Percentiles rank a stretch among this genome's conserved stretches.
Evolutionary conservation across 2,329 filamentous ascomycete species (phyloP).

Genomic region (Colletotrichum tropicicola): DNA sequence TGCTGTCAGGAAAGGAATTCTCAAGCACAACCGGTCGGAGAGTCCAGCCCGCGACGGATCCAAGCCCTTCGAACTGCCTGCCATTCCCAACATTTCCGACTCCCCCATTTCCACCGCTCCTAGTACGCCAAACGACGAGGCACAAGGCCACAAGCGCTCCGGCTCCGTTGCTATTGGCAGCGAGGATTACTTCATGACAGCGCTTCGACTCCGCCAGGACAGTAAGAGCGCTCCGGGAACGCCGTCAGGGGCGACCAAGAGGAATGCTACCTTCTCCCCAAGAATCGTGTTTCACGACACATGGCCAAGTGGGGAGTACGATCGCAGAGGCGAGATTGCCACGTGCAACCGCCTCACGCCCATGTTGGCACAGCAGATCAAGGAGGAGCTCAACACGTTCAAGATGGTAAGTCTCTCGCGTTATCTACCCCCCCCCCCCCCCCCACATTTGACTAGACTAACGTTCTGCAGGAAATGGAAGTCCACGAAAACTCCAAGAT

Average conservation of each 20-base stretch:
- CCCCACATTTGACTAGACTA: too few relatives aligned
- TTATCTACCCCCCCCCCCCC: too few relatives aligned
- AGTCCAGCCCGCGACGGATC: constrained; percentile 28
- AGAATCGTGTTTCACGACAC: constrained; percentile 96
- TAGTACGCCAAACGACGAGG: constrained; percentile 86
- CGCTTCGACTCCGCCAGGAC: constrained; percentile 76
- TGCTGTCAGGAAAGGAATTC: constrained; percentile 92
- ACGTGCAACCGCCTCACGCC: constrained; percentile 98
- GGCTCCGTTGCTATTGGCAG: constrained; percentile 79
- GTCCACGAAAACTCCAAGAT: constrained; percentile 99
- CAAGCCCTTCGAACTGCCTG: constrained; percentile 54
- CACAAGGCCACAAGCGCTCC: constrained; percentile 70
- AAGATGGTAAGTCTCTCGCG: constrained; percentile 90
- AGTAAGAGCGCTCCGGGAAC: constrained; percentile 84
- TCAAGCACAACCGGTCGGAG: constrained; percentile 74
- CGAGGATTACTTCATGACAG: constrained; percentile 90
- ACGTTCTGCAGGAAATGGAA: constrained; percentile 89
- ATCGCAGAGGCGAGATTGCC: constrained; percentile 93
- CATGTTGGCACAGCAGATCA: constrained; percentile 98
- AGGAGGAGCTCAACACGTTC: constrained; percentile 98
- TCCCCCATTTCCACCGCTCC: constrained; percentile 87
- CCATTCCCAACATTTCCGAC: constrained; percentile 72
- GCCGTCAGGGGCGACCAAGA: constrained; percentile 72
- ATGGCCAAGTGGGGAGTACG: constrained; percentile 95
- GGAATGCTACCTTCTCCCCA: constrained; percentile 83